Evolutionary conservation across 495 filamentous ascomycete species (phyloP), one percentile per base, ranked within the genome.

Genomic region (Sabuloglossum arenarium): DNA sequence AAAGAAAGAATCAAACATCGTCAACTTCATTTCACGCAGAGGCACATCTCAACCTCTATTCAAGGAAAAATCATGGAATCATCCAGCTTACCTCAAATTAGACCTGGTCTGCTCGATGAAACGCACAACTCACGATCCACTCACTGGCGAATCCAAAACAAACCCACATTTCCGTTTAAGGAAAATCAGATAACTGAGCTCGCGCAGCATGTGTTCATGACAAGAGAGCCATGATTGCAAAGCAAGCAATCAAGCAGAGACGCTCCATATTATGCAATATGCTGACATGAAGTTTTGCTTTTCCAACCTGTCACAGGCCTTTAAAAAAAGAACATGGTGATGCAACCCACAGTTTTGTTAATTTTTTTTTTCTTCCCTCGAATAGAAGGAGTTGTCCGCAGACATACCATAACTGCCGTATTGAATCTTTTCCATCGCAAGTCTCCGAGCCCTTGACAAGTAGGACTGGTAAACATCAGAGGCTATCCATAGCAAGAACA

Each of bases 221-320:
- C 16, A 51, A 51, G 47, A 51, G 47, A 51, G 28, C 21, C 47
- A 12, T 43, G 21, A 19, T 43, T 51, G 47, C 47, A 51, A 51
- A n/a, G n/a, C n/a, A 16, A 8, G 34, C 34, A 39, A 51, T 30
- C 47, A 51, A 51, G 47, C 47, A 51, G 28, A 51, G 47, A 51
- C 25, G 47, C 47, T 51, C 47, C 47, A 51, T 23, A 43, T 51
- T 51, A 51, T 51, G 47, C 31, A 47, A 32, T 32, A 39, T 39
- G 39, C 50, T 56, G 45, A 56, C 28, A 37, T 42, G 53, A 56
- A 56, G 28, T 27, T 27, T 30, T n/a, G 24, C 25, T 51, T 51
- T 51, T 29, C 39, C 16, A 30, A 28, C 47, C 47, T 29, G 47
- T 51, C 47, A 30, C 47, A 51, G 39, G 39, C 39, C 23, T 28